phyloP scores from a whole-genome alignment of 208 protist species.

The Acanthamoeba healyi region DNA sequence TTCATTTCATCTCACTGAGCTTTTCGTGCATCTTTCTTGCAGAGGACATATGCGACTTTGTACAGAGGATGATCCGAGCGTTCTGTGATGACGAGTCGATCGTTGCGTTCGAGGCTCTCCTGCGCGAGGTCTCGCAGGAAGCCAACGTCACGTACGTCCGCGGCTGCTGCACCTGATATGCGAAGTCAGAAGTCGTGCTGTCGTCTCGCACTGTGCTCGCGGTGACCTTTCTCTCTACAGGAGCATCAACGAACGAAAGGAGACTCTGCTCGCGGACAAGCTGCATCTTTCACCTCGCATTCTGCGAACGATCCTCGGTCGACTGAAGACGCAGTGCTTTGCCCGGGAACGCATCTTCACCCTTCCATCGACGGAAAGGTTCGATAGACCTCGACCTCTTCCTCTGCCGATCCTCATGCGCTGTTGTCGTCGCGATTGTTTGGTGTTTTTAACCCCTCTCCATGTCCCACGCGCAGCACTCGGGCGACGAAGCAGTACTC shows the following conservation, averaged over 20 bases:
- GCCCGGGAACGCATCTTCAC: constrained; percentile 41
- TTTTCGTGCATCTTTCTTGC: neutral
- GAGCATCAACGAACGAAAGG: constrained; percentile 56
- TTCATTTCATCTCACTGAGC: neutral
- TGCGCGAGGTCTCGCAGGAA: constrained; percentile 41
- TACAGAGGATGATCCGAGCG: neutral
- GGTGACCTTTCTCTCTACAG: neutral
- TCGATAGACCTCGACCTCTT: too few relatives aligned
- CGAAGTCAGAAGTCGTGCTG: neutral
- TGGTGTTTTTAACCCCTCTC: neutral
- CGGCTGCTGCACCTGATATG: neutral
- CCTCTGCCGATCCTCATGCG: neutral
- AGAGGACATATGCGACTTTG: constrained; percentile 49
- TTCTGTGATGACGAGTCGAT: constrained; percentile 72
- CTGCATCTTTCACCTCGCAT: constrained; percentile 1
- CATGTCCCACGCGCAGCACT: neutral
- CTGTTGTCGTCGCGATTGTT: neutral
- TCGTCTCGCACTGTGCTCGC: too few relatives aligned
- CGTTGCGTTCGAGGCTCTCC: constrained; percentile 46
- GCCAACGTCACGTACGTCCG: constrained; percentile 5
- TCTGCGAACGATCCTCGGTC: constrained; percentile 47
- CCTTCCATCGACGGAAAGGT: neutral
- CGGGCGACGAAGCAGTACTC: constrained; percentile 63
- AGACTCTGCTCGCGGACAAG: constrained; percentile 24
- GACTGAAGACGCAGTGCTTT: constrained; percentile 26